A percentile compares a stretch with the other conserved stretches of the same genome.
Evolutionary conservation across 108 stramenopile genomes (phyloP).

Genomic region (Nitzschia putrida): DNA sequence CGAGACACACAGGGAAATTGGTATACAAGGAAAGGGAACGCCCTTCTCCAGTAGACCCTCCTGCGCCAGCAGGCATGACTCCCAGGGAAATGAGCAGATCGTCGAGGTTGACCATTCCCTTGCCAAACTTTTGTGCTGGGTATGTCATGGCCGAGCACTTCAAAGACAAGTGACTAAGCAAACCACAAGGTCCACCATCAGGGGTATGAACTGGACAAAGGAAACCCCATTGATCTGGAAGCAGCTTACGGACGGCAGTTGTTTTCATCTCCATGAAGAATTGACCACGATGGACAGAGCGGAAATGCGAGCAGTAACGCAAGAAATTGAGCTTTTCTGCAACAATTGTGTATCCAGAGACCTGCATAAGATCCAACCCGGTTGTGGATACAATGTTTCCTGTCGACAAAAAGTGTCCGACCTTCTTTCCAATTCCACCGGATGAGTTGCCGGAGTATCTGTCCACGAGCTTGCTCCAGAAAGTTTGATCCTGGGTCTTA

Average conservation of each 20-base stretch:
- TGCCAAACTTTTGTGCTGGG: conserved; percentile 51
- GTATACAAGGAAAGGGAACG: conserved; percentile 44
- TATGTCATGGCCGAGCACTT: conserved; percentile 71
- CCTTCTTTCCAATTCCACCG: conserved; percentile 86
- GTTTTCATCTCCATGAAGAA: conserved; percentile 99
- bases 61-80: conserved; percentile 63
- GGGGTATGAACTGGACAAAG: conserved; percentile 99
- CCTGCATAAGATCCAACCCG: conserved; percentile 98
- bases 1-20: conserved; percentile 73
- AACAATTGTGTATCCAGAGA: conserved; percentile 96
- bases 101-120: conserved; percentile 56
- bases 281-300: conserved; percentile 97
- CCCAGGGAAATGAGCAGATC: conserved; percentile 71
- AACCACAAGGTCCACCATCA: conserved; percentile 98
- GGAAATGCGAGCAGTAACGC: conserved; percentile 95
- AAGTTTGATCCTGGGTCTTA: conserved; percentile 51
- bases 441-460: conserved; percentile 67
- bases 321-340: conserved; percentile 97
- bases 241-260: conserved; percentile 95
- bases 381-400: conserved; percentile 92
- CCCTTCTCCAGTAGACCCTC: conserved; percentile 70
- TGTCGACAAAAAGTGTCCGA: conserved; percentile 91
- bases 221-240: conserved; percentile 99
- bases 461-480: conserved; percentile 75
- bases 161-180: conserved; percentile 93